Base-by-base conservation (phyloP, 2,329 filamentous ascomycete species). In the Scedosporium dehoogii region DNA sequence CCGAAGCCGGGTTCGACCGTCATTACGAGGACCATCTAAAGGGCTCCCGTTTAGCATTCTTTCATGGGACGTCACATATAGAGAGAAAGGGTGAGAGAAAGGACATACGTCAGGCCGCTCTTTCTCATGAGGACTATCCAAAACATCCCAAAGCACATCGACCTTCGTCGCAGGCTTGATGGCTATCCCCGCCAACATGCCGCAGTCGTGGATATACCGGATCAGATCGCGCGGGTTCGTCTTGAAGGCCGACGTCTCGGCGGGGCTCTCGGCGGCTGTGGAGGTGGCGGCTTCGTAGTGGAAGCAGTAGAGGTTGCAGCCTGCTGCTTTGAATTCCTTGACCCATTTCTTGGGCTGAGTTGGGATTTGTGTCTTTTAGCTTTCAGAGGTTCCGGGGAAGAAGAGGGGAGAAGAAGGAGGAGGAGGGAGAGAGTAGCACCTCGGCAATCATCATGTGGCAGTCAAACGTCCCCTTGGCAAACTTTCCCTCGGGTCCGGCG, bases 371-470 rank as follows among this genome's bases (percentile, higher is more conserved):
- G 3, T n/a, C 5, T 44, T 6, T 53, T 53, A 44, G 58, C 21
- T 59, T 27, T 6, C 4, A 16, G 41, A 29, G 18, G 1, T 6
- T 6, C 10, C 3, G 23, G 23, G n/a, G 3, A n/a, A 33, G 44
- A n/a, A 44, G 27, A 12, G 9, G 5, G 9, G n/a, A 29, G 23
- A 42, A 27, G 14, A 23, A 25, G n/a, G 23, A 42, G 46, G 14
- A 23, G 21, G n/a, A 53, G 44, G 27, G 59, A 29, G 25, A 18
- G 58, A 42, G 21, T 14, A 76, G 68, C 81, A 93, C 91, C 88
- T 99, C 93, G 70, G 91, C 87, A 73, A 99, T 96, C 94, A 99
- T 99, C 94, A 99, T 97, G 78, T 99, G 94, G 82, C 94, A 99
- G 77, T 99, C 94, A 74, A 99, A 99, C 14, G 93, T 97, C 65